A percentile compares a stretch with the other conserved stretches of the same genome.
phyloP scores from a whole-genome alignment of 495 filamentous ascomycete species.

The Copromyces sp. region DNA sequence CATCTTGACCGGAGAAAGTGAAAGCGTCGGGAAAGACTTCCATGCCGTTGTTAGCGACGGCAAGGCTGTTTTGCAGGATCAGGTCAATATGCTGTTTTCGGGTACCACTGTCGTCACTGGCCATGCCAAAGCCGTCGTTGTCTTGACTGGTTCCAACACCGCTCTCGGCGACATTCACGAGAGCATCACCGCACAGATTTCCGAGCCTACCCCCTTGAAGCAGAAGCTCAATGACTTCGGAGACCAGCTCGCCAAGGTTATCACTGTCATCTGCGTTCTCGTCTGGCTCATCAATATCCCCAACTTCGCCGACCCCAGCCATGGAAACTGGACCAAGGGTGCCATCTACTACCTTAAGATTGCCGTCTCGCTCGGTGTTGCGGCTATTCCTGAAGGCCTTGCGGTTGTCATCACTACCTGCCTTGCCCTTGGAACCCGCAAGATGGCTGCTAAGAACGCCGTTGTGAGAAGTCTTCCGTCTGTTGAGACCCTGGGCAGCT shows the following conservation, averaged over 20 bases:
- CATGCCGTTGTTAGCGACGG: constrained; percentile 54
- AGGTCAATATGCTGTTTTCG: constrained; percentile 96
- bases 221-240: constrained; percentile 99
- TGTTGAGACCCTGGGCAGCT: constrained; percentile 96
- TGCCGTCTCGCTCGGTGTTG: constrained; percentile 95
- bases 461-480: constrained; percentile 93
- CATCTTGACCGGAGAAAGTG: constrained; percentile 95
- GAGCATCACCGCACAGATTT: constrained; percentile 96
- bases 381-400: constrained; percentile 93
- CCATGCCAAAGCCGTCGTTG: constrained; percentile 85
- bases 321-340: constrained; percentile 92
- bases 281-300: constrained; percentile 98
- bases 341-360: constrained; percentile 99
- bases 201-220: constrained; percentile 92
- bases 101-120: constrained; percentile 96
- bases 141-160: constrained; percentile 80
- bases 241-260: constrained; percentile 93
- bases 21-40: constrained; percentile 86
- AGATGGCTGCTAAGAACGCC: constrained; percentile 97
- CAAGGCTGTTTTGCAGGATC: constrained; percentile 93
- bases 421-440: constrained; percentile 85
- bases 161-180: constrained; percentile 99
- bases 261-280: constrained; percentile 88
- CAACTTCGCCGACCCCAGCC: constrained; percentile 89
- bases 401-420: constrained; percentile 98